phyloP scores from a whole-genome alignment of 306 rosid species.

The Rosa multiflora region DNA sequence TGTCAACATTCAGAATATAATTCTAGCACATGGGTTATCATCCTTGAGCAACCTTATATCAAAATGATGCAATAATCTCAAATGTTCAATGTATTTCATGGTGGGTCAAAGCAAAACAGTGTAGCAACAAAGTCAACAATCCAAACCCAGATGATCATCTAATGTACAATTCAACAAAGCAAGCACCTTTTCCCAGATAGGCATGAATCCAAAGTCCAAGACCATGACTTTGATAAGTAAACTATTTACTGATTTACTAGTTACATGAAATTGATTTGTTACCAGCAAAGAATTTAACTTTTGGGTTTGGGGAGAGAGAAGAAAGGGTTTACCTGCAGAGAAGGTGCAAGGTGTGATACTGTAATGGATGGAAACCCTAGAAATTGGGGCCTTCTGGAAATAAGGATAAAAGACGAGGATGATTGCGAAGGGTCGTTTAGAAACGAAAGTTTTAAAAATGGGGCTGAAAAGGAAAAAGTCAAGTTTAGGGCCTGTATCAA shows the following conservation, averaged over 20 bases:
- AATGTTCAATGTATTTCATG: background rate
- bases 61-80: background rate
- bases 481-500: background rate
- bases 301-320: slow-evolving; percentile 6
- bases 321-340: slow-evolving; percentile 27
- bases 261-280: background rate
- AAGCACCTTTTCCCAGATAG: background rate
- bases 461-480: background rate
- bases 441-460: slow-evolving; percentile 1
- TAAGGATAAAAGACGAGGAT: slow-evolving; percentile 24
- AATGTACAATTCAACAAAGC: slow-evolving; percentile 1
- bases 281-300: slow-evolving; percentile 4
- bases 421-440: slow-evolving; percentile 20
- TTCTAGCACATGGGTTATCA: background rate
- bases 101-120: slow-evolving; percentile 20
- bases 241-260: background rate
- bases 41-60: background rate
- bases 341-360: slow-evolving; percentile 17
- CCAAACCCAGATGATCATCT: slow-evolving; percentile 2
- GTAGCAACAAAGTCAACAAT: slow-evolving; percentile 23
- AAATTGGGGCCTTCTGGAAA: slow-evolving; percentile 37
- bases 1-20: background rate
- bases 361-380: slow-evolving; percentile 37
- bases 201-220: slow-evolving; percentile 4
- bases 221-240: slow-evolving; percentile 2